Evolutionary conservation across 306 rosid genomes (phyloP).

Genomic region (Herpetospermum pedunculosum): DNA sequence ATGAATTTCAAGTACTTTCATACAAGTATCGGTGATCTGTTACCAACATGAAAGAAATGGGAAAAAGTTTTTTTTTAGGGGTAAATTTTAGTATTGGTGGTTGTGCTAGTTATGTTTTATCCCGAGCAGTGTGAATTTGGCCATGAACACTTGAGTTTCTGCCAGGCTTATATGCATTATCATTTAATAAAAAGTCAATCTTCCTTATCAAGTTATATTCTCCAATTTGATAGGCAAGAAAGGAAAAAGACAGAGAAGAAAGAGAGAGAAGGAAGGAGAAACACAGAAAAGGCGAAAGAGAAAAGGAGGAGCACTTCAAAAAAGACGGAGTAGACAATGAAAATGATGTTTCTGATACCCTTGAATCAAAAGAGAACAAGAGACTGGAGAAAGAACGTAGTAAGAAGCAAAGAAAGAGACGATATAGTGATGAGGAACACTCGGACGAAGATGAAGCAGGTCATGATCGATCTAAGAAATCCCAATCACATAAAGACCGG

Average conservation of each 20-base stretch:
- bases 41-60: background rate
- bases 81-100: background rate
- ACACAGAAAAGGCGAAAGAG: constrained; percentile 58
- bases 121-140: background rate
- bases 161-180: background rate
- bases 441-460: constrained; percentile 51
- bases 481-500: constrained; percentile 54
- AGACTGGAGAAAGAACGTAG: constrained; percentile 34
- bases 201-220: background rate
- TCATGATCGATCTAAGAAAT: constrained; percentile 47
- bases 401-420: constrained; percentile 51
- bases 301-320: constrained; percentile 45
- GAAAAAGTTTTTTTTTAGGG: background rate
- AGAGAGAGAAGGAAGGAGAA: constrained; percentile 54
- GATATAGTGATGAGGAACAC: constrained; percentile 47
- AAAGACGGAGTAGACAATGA: constrained; percentile 55
- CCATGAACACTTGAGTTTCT: background rate
- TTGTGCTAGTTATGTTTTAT: background rate
- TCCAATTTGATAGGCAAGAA: constrained; percentile 46
- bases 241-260: constrained; percentile 78
- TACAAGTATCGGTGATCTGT: background rate
- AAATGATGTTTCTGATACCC: constrained; percentile 34
- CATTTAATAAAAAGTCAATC: background rate
- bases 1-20: background rate
- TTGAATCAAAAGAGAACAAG: constrained; percentile 40